Base-by-base conservation (phyloP, 306 rosid genomes). In the Fragaria iinumae region DNA sequence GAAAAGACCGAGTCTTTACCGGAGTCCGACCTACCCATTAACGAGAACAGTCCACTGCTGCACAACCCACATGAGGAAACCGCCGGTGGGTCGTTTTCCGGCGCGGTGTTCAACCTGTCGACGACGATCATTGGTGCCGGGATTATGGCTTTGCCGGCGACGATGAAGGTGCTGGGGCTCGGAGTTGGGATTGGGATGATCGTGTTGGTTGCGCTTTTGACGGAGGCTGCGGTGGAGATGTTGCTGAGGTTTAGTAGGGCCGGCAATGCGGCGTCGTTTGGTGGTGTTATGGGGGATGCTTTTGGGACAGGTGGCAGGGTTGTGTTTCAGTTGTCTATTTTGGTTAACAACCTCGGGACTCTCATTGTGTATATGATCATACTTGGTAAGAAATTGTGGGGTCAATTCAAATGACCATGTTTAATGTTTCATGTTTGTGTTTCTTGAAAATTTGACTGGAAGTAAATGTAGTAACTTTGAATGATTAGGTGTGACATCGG, bases 41-140 rank as follows among this genome's bases (percentile, higher is more conserved):
- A 41, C 18, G 83, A 81, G 39, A 23, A 76, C 27, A 44, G 43
- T 50, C 82, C 87, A 27, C 71, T 89, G 67, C 59, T 80, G 11
- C 77, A 55, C 16, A 8, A 39, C 29, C 11, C 39, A 2, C 13
- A 18, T 66, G 82, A 63, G 25, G 77, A 75, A 17, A 63, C 43
- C 27, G 64, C 21, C 7, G 83, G 84, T 18, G 92, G 90, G 62
- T 85, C 92, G 23, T 82, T 85, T 25, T 38, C 69, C 62, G 96
- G 92, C 6, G 80, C 86, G 0, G 92, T 88, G 14, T 85, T 90
- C 78, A 90, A 88, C 75, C 41, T 90, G n/a, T 90, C 96, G 32
- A 88, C 96, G 0, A 81, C 91, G 21, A 85, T 88, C 20, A 90
- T 90, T 57, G 96, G 96, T 1, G 96, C 96, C 47, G 96, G 96